Evolutionary conservation across 257 asterid species (phyloP), one percentile per base, ranked within the genome.

Genomic region (Mentha longifolia): DNA sequence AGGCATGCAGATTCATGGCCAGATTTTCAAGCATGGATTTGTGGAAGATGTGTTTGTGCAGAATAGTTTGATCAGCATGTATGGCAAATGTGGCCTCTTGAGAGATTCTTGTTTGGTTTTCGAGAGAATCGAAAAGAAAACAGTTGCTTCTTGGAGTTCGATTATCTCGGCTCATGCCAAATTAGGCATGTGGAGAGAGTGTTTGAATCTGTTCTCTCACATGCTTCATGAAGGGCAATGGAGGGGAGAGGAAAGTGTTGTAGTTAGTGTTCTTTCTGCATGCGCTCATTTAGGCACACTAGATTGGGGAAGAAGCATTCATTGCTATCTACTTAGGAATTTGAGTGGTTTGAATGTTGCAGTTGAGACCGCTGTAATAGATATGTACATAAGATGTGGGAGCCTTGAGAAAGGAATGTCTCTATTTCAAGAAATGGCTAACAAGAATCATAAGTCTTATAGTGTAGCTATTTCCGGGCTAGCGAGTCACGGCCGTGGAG

Each of bases 121-220:
- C 45, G 78, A 78, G 52, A 79, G 71, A 67, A 87, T 87, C 84
- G 87, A 76, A 50, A 76, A 61, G 65, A 92, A 78, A 77, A 83
- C 88, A 4, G 64, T 83, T 13, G 96, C 94, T 84, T 88, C 98
- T 61, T 92, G 98, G 97, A 92, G 97, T 78, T 87, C 98, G 22
- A 39, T 92, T 1, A 81, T 92, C 33, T 85, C 92, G 43, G 87
- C 85, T 63, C 81, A 88, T 79, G 92, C 91, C 2, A 83, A 68
- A 57, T 42, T 61, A 60, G 87, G 92, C 45, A 61, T 80, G 82
- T 88, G 96, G 96, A 52, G 16, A 55, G 92, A 90, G 31, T 92
- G 95, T 69, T 76, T 92, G 43, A 7, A 67, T 59, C 66, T 93
- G 15, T 88, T 88, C 50, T 20, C 67, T 20, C 63, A 56, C 10